phyloP scores from a whole-genome alignment of 106 monocot genomes.

The Vanilla planifolia region DNA sequence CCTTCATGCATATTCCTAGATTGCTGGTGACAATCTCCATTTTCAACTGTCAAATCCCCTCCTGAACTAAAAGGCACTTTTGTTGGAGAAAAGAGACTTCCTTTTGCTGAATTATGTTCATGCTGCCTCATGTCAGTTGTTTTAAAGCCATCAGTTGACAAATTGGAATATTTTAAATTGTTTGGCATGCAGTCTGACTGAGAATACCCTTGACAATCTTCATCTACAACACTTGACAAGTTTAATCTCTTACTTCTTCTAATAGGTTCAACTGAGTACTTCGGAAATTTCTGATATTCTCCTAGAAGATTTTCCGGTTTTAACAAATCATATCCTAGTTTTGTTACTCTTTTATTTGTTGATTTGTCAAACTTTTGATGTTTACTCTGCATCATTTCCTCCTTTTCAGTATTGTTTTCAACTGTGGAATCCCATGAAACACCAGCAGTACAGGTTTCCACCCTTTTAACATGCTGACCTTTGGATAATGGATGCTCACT shows the following conservation, averaged over 20 bases:
- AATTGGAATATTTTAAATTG: not conserved
- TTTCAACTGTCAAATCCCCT: not conserved
- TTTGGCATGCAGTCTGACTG: not conserved
- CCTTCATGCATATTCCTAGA: not conserved
- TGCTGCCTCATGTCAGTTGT: not conserved
- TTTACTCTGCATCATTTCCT: not conserved
- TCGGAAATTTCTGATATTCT: not conserved
- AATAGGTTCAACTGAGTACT: not conserved
- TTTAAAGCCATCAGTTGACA: not conserved
- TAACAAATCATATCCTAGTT: not conserved
- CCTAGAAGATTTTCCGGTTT: not conserved
- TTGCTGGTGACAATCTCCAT: not conserved
- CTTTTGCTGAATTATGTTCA: not conserved
- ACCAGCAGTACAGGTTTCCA: not conserved
- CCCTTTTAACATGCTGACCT: not conserved
- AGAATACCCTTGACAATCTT: slow-evolving; percentile 1
- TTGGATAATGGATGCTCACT: not conserved
- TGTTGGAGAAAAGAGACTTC: not conserved
- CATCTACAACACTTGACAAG: not conserved
- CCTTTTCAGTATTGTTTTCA: not conserved
- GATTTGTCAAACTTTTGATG: not conserved
- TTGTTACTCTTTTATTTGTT: not conserved
- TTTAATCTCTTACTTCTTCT: not conserved
- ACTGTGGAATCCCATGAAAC: not conserved
- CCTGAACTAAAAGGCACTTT: not conserved